Evolutionary conservation across 352 stramenopile genomes (phyloP), one percentile per base, ranked within the genome.

Genomic region (Pythium vanterpoolii): DNA sequence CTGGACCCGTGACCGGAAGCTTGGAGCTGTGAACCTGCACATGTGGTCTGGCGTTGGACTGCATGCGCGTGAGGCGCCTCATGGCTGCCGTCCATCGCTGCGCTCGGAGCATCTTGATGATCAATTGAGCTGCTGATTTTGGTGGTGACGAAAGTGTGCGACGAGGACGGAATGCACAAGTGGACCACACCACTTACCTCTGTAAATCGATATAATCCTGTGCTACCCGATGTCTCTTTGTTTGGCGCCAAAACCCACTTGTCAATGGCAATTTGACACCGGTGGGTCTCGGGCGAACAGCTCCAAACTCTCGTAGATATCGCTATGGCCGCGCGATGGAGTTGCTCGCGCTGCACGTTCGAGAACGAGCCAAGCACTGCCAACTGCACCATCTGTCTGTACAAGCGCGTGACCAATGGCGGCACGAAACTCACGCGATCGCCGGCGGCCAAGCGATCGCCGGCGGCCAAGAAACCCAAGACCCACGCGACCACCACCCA

Each of bases 281-380:
- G 9, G 23, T 40, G n/a, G 24, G 31, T 16, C n/a, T 26, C 30
- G 9, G 21, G 26, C 28, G 55, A 62, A 55, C 45, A 43, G 30
- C 26, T 50, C n/a, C 48, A 18, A 58, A 56, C 7, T 31, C 27
- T 14, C 5, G 1, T 34, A 10, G 9, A 10, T n/a, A 28, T 5
- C 7, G 14, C 51, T 31, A 54, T 56, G 52, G 31, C 60, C 24
- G 38, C 38, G 24, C 50, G 6, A 31, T 95, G 85, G 85, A 81
- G 61, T 64, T 95, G 85, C 62, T 56, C 67, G 40, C 73, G 71
- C 42, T 95, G 85, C 64, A 93, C 85, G 48, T 92, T 83, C 63
- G 73, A 89, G 71, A 95, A 95, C 51, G 70, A 63, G 7, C 36
- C 44, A 8, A 23, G 4, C 1, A 45, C 47, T 21, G n/a, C n/a